Conservation (phyloP, 106 monocot genomes). For the Allium cepa region DNA sequence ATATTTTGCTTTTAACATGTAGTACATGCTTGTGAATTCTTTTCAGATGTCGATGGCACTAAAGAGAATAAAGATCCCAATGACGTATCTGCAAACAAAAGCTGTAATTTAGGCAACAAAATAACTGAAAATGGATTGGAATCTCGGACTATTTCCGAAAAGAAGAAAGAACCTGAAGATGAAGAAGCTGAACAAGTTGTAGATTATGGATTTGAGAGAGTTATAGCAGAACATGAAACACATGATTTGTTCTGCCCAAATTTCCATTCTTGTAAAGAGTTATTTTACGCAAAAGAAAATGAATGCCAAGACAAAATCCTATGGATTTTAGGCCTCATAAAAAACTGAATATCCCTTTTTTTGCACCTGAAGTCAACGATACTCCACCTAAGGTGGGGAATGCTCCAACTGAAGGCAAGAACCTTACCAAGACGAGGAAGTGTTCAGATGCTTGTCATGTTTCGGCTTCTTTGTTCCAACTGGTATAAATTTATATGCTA, state of each 20-base stretch:
- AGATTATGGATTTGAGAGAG: slow-evolving; percentile 56
- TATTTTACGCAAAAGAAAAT: slow-evolving; percentile 85
- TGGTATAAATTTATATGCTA: too few relatives aligned
- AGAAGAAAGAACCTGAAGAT: background rate
- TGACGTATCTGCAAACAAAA: too few relatives aligned
- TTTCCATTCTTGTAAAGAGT: slow-evolving; percentile 85
- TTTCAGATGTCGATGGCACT: too few relatives aligned
- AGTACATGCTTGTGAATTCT: too few relatives aligned
- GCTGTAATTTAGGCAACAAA: too few relatives aligned
- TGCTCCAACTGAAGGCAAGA: slow-evolving; percentile 1
- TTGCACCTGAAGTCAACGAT: too few relatives aligned
- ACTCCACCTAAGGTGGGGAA: too few relatives aligned
- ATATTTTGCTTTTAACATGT: too few relatives aligned
- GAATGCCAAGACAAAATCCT: slow-evolving; percentile 21
- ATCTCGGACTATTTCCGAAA: slow-evolving; percentile 11
- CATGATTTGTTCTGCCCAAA: slow-evolving; percentile 92
- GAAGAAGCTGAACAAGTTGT: slow-evolving; percentile 4
- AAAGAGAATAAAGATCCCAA: too few relatives aligned
- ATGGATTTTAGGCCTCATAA: slow-evolving; percentile 37
- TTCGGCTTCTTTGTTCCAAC: slow-evolving; percentile 81
- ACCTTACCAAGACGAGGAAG: slow-evolving; percentile 20
- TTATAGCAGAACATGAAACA: slow-evolving; percentile 83
- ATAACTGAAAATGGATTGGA: slow-evolving; percentile 16
- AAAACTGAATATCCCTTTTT: slow-evolving; percentile 19
- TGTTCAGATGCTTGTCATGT: slow-evolving; percentile 89